These are phyloP conservation scores for Yamadazyma olivae DNA, from an alignment of 805 yeast species.

Conservation along the genomic window DNA sequence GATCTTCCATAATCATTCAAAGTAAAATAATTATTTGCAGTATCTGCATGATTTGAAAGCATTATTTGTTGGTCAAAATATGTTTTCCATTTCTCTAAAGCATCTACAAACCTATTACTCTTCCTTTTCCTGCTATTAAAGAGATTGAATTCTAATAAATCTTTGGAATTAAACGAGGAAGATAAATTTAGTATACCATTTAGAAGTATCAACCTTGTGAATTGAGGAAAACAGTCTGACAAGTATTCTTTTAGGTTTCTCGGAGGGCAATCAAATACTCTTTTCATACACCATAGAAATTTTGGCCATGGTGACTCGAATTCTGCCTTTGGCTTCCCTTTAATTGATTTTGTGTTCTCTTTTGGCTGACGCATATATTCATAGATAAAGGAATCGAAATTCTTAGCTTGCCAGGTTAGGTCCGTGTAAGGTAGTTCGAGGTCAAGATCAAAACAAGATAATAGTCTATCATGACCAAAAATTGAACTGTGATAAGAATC, in stretches of 20 bases:
- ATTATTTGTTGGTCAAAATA: constrained; percentile 34
- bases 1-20: constrained; percentile 31
- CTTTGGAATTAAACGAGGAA: constrained; percentile 28
- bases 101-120: constrained; percentile 32
- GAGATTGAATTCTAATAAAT: background rate
- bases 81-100: constrained; percentile 32
- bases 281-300: background rate
- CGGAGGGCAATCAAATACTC: constrained; percentile 19
- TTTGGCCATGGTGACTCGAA: background rate
- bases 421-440: constrained; percentile 46
- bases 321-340: constrained; percentile 23
- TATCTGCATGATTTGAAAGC: constrained; percentile 13
- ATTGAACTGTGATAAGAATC: constrained; percentile 18
- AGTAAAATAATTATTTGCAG: background rate
- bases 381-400: constrained; percentile 16
- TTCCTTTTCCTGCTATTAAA: constrained; percentile 19
- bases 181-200: constrained; percentile 33
- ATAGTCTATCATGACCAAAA: constrained; percentile 22
- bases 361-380: constrained; percentile 25
- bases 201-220: constrained; percentile 31
- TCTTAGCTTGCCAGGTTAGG: constrained; percentile 39
- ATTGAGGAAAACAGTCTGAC: constrained; percentile 32
- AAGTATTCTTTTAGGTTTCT: constrained; percentile 29
- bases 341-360: constrained; percentile 7
- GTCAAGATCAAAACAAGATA: constrained; percentile 42